Percentiles rank a stretch among this genome's conserved stretches.
phyloP scores from a whole-genome alignment of 2,329 filamentous ascomycete genomes.

The Penicillium sp. region DNA sequence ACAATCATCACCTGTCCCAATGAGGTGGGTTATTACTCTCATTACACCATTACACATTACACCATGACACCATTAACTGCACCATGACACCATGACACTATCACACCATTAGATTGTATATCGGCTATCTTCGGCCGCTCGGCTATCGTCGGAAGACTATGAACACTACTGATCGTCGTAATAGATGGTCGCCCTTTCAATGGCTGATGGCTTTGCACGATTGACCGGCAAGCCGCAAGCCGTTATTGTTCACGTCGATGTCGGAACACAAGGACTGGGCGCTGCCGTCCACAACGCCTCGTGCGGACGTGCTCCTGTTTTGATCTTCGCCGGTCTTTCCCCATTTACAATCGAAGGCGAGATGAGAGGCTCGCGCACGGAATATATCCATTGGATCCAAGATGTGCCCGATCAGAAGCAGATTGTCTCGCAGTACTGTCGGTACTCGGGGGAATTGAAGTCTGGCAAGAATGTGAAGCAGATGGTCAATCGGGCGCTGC shows the following conservation, averaged over 20 bases:
- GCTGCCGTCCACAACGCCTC: slow-evolving; percentile 76
- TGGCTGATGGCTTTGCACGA: slow-evolving; percentile 75
- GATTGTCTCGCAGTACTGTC: slow-evolving; percentile 78
- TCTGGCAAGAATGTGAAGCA: slow-evolving; percentile 82
- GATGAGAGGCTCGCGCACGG: slow-evolving; percentile 68
- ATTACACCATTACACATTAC: no score
- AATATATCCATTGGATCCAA: slow-evolving; percentile 84
- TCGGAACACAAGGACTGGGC: slow-evolving; percentile 72
- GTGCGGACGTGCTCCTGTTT: slow-evolving; percentile 65
- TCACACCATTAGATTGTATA: no score
- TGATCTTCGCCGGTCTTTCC: slow-evolving; percentile 73
- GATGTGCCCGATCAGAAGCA: slow-evolving; percentile 76
- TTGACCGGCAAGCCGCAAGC: slow-evolving; percentile 67
- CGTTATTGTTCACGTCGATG: slow-evolving; percentile 75
- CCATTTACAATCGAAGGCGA: slow-evolving; percentile 75
- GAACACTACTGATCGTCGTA: neutral
- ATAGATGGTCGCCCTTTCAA: slow-evolving; percentile 77
- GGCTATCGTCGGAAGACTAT: slow-evolving; percentile 8
- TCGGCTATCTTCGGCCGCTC: slow-evolving; percentile 6
- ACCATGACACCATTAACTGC: no score
- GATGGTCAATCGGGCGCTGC: slow-evolving; percentile 77
- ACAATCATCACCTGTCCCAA: slow-evolving; percentile 74
- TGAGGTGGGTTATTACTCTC: slow-evolving; percentile 51
- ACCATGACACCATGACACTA: no score
- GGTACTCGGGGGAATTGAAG: slow-evolving; percentile 77